Evolutionary conservation across 768 basidiomycete genomes (phyloP).

Genomic region (Termitomyces sp.): DNA sequence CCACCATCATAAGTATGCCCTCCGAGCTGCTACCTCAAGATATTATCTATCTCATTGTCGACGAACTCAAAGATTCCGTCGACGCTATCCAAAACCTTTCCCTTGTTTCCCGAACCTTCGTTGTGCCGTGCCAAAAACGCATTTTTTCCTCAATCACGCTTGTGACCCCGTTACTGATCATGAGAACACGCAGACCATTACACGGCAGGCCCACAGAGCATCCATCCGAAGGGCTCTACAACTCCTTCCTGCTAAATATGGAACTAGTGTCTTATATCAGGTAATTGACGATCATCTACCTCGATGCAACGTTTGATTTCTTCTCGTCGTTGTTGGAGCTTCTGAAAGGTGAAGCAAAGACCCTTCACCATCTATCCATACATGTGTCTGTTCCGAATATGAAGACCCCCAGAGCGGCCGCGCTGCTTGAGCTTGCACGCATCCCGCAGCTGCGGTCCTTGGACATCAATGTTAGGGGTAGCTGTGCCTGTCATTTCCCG

Average conservation of each 20-base stretch:
- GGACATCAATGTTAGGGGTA: neutral
- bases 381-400: neutral
- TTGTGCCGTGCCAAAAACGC: neutral
- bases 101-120: neutral
- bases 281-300: neutral
- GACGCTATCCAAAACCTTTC: neutral
- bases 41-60: neutral
- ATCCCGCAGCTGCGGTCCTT: too few species aligned
- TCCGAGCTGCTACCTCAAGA: neutral
- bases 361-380: neutral
- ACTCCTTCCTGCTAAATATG: neutral
- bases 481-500: neutral
- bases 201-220: neutral
- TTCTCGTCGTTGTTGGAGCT: neutral
- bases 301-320: neutral
- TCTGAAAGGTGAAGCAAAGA: neutral
- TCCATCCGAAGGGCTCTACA: neutral
- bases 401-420: too few species aligned
- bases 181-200: neutral
- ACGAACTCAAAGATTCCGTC: neutral
- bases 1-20: too few species aligned
- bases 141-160: neutral
- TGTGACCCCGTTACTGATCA: neutral
- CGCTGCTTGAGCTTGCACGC: too few species aligned
- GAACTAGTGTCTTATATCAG: neutral